Conservation (phyloP, 257 asterid genomes). For the Salvia rosmarinus region DNA sequence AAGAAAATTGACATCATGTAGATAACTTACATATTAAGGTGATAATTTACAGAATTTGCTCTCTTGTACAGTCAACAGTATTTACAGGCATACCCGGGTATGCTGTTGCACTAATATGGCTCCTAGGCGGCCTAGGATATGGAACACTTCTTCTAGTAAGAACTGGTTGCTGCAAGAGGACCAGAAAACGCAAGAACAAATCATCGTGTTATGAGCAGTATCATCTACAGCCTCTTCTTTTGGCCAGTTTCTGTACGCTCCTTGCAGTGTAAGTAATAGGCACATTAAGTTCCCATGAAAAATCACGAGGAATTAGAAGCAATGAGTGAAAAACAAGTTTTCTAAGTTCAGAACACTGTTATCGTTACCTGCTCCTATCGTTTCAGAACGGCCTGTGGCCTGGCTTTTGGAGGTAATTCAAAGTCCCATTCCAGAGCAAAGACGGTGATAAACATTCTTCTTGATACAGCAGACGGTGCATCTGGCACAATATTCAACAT, state of each 20-base stretch:
- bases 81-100: slow-evolving; percentile 69
- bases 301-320: not conserved
- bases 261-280: slow-evolving; percentile 56
- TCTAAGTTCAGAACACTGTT: not conserved
- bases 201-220: slow-evolving; percentile 39
- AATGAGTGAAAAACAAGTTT: too few relatives aligned
- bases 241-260: slow-evolving; percentile 53
- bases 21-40: not conserved
- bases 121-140: slow-evolving; percentile 58
- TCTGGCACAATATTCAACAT: slow-evolving; percentile 61
- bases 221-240: slow-evolving; percentile 46
- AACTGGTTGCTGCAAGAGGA: slow-evolving; percentile 35
- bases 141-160: slow-evolving; percentile 48
- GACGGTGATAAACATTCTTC: slow-evolving; percentile 60
- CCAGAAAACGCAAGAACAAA: slow-evolving; percentile 42
- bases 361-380: not conserved
- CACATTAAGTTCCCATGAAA: not conserved
- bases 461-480: slow-evolving; percentile 75
- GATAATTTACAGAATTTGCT: not conserved
- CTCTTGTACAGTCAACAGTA: slow-evolving; percentile 61
- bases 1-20: not conserved
- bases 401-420: slow-evolving; percentile 72
- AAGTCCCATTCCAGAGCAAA: slow-evolving; percentile 69
- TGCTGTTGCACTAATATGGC: slow-evolving; percentile 57
- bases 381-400: slow-evolving; percentile 73